phyloP scores from a whole-genome alignment of 2,329 filamentous ascomycete genomes.

The Aspergillus transmontanensis region DNA sequence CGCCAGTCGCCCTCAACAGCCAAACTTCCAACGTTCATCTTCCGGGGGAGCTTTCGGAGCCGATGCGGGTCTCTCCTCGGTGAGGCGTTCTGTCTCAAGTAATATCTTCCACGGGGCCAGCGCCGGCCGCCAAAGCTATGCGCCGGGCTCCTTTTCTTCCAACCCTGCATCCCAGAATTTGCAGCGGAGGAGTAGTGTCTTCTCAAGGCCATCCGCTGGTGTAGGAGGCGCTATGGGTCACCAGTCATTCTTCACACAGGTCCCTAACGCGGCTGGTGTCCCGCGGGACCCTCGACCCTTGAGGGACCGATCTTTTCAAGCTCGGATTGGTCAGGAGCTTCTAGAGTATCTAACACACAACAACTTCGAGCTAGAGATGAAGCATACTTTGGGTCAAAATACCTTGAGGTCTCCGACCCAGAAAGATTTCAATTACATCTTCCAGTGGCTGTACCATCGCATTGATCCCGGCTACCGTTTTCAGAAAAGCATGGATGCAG shows the following conservation, averaged over 20 bases:
- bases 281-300: constrained; percentile 85
- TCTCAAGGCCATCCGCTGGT: constrained; percentile 68
- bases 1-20: constrained; percentile 79
- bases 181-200: constrained; percentile 77
- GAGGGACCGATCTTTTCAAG: constrained; percentile 77
- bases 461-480: constrained; percentile 95
- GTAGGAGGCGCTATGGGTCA: constrained; percentile 66
- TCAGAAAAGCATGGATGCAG: constrained; percentile 90
- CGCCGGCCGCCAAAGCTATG: constrained; percentile 71
- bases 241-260: constrained; percentile 94
- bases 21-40: constrained; percentile 82
- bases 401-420: constrained; percentile 92
- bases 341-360: constrained; percentile 89
- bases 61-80: constrained; percentile 79
- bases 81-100: constrained; percentile 77
- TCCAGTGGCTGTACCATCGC: constrained; percentile 95
- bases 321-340: constrained; percentile 82
- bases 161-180: constrained; percentile 57
- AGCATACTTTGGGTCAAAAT: constrained; percentile 87
- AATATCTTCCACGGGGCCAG: constrained; percentile 60
- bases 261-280: constrained; percentile 76
- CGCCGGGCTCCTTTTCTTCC: constrained; percentile 59
- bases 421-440: constrained; percentile 97
- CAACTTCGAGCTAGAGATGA: constrained; percentile 98
- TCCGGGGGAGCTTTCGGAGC: constrained; percentile 71